Evolutionary conservation across 2,329 filamentous ascomycete species (phyloP), one percentile per base, ranked within the genome.

Genomic region (Cadophora sp.): DNA sequence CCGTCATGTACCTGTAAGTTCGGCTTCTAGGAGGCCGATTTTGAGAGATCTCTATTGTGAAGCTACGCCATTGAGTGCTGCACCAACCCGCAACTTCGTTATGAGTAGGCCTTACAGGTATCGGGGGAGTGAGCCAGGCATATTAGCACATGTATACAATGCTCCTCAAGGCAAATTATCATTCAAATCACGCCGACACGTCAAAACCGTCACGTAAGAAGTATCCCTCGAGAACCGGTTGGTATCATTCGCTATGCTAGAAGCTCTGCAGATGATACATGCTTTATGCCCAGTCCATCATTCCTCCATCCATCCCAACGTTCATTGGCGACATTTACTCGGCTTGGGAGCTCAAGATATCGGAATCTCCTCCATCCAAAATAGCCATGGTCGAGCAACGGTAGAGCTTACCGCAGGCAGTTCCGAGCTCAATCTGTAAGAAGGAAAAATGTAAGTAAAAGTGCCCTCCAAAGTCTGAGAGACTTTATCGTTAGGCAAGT

Each of bases 321-420:
- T 46, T 31, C 19, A 6, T 24, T 50, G 22, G 63, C 50, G 68
- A 59, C 68, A 73, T 71, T 83, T 90, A 91, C 79, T 86, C 84
- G 80, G 85, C 82, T 82, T 90, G 89, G 83, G 93, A 90, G 84
- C 86, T 91, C 78, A 99, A 89, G 84, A 99, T 99, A 84, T 99
- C 96, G 77, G 93, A 97, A 90, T 98, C 92, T 90, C 95, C 96
- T 81, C 94, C 94, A 84, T 99, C 96, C 76, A 98, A 86, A 81
- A 98, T 92, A 78, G 94, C 91, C 92, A 99, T 97, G 84, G 94
- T 97, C 76, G 93, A 95, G 90, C 93, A 97, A 78, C 94, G 90
- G 92, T 97, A 99, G 81, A 99, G 92, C 88, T 98, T 98, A 88
- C 96, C 96, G 86, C 94, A 97, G 77, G 94, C 94, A 81, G 94